These are phyloP conservation scores for Rhizophagus sp. DNA, from an alignment of 192 early-diverging fungal genomes.

Conservation along the genomic window DNA sequence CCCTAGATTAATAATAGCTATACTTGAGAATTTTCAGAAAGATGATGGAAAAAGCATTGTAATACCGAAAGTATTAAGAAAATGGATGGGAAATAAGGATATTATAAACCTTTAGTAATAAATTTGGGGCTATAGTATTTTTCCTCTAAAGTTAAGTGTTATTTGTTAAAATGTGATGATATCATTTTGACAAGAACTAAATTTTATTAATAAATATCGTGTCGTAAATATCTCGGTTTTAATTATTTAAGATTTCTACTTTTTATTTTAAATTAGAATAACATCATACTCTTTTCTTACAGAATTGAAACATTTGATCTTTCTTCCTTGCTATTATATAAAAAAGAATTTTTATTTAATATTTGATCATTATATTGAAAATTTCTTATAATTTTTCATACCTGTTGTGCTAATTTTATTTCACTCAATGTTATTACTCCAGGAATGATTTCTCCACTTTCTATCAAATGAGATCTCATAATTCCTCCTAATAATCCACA, in stretches of 20 bases:
- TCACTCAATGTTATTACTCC: constrained; percentile 47
- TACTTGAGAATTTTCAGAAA: constrained; percentile 82
- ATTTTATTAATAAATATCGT: too few relatives aligned
- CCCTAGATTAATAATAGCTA: constrained; percentile 83
- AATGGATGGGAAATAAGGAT: constrained; percentile 67
- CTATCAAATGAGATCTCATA: constrained; percentile 46
- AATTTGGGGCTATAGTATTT: too few relatives aligned
- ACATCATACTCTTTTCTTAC: constrained; percentile 50
- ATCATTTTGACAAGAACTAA: too few relatives aligned
- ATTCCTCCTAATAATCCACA: constrained; percentile 49
- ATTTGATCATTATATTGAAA: background rate
- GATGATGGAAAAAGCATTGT: constrained; percentile 63
- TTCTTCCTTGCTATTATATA: constrained; percentile 40
- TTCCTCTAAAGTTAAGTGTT: too few relatives aligned
- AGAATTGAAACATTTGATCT: constrained; percentile 60
- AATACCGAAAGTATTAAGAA: constrained; percentile 69
- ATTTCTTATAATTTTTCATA: constrained; percentile 22
- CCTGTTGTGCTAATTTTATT: constrained; percentile 46
- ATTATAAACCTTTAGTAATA: constrained; percentile 21
- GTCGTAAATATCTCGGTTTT: too few relatives aligned
- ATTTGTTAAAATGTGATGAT: too few relatives aligned
- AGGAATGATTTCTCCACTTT: constrained; percentile 37
- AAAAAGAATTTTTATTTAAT: constrained; percentile 14
- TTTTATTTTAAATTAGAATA: constrained; percentile 9
- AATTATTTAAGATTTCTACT: too few relatives aligned